Base-by-base conservation (phyloP, 176 grass and related monocot genomes). In the Eleusine coracana region DNA sequence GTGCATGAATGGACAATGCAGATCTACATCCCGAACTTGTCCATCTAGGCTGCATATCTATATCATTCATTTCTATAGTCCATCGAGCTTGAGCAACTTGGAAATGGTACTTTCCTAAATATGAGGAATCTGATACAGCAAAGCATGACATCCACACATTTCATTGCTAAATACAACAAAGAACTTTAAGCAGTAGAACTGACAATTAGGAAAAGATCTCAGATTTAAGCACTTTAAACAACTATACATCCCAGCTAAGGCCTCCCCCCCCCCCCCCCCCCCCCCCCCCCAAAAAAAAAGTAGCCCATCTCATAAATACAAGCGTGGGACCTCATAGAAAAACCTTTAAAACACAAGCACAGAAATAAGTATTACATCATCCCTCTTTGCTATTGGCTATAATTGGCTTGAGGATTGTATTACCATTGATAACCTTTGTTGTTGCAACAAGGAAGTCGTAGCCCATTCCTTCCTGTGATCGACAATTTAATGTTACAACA, bases 391-490 rank as follows among this genome's bases (percentile, higher is more conserved):
- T 91, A 82, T 62, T 92, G 49, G 58, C 52, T 76, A 94, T 90
- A 78, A 97, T 90, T 41, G 95, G 82, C 69, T 86, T 77, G 50
- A 94, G 89, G 65, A 97, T 87, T 41, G 95, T 89, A 70, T 89
- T 97, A 34, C 95, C 95, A 59, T 85, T 92, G 42, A 97, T 84
- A 25, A 97, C 81, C 93, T 92, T 97, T 78, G 95, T 94, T 39
- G 92, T 92, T 58, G 84, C 92, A 84, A 97, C 55, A 58, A 97
- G 87, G 76, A 97, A 97, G 81, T 97, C 95, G 25, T 92, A 94
- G 45, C 92, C 92, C 90, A 91, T 97, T 70, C 92, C 95, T 83
- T 97, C 95, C 95, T 92, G 86, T 70, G 76, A 50, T 29, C 73
- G 2, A 44, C 61, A 71, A 13, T 49, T 36, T 6, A 40, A 18